Percentiles rank a stretch among this genome's conserved stretches.
These are phyloP conservation scores for Talaromyces sp. DNA, from an alignment of 2,329 filamentous ascomycete genomes.

Conservation along the genomic window DNA sequence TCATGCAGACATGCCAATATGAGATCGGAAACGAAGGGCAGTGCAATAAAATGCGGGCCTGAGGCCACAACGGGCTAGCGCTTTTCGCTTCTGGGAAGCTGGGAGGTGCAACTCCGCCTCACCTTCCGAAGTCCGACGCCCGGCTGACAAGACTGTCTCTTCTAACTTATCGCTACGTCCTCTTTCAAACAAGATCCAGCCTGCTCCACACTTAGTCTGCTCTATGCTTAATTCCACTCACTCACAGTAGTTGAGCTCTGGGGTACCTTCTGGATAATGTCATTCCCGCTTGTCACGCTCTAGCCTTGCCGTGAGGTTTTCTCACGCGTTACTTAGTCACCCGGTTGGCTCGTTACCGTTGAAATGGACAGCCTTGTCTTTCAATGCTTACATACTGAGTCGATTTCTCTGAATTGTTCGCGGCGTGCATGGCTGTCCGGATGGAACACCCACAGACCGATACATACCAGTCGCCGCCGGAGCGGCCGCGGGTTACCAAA, in stretches of 20 bases:
- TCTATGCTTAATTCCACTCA: not conserved
- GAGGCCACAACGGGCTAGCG: not conserved
- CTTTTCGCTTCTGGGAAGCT: not conserved
- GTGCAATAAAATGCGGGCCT: not conserved
- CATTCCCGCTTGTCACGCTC: not conserved
- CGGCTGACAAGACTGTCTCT: not conserved
- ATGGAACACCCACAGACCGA: constrained; percentile 11
- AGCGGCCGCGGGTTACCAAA: constrained; percentile 21
- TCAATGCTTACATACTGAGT: not conserved
- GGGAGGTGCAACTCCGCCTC: not conserved
- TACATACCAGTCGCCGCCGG: not conserved
- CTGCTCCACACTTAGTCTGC: not conserved
- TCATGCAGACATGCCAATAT: not conserved
- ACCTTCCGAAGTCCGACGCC: not conserved
- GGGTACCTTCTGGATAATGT: not conserved
- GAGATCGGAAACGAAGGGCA: too few species aligned
- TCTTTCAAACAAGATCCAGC: not conserved
- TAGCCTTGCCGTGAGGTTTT: not conserved
- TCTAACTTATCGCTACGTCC: not conserved
- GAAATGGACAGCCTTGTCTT: not conserved
- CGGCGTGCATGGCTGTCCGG: not conserved
- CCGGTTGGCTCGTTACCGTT: not conserved
- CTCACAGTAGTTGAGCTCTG: not conserved
- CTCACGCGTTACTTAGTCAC: not conserved
- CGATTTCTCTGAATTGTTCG: not conserved